phyloP scores from a whole-genome alignment of 805 yeast species.

The Hanseniaspora valbyensis region DNA sequence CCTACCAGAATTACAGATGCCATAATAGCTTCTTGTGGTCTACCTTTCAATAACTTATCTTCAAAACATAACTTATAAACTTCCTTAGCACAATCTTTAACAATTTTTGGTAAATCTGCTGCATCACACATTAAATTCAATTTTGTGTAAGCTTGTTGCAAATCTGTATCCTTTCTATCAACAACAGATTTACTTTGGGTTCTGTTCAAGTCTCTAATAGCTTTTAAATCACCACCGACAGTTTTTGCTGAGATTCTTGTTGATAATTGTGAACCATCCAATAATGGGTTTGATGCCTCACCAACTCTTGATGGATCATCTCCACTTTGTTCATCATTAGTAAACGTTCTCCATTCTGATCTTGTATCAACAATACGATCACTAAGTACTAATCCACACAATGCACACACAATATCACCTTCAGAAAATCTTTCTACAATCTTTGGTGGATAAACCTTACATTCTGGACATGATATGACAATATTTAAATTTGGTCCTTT shows the following conservation, averaged over 20 bases:
- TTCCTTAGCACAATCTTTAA: constrained; percentile 95
- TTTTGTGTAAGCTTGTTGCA: constrained; percentile 79
- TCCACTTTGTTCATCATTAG: constrained; percentile 94
- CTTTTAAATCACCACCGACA: constrained; percentile 74
- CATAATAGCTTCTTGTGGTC: constrained; percentile 86
- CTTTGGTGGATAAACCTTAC: constrained; percentile 92
- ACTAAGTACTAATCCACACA: constrained; percentile 88
- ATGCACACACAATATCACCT: constrained; percentile 97
- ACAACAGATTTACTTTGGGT: constrained; percentile 79
- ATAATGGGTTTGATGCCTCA: constrained; percentile 84
- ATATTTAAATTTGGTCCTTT: constrained; percentile 77
- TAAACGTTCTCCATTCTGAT: constrained; percentile 97
- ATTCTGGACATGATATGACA: constrained; percentile 87
- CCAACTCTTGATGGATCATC: constrained; percentile 99
- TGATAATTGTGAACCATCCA: constrained; percentile 83
- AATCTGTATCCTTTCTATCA: constrained; percentile 77
- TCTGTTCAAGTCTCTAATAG: constrained; percentile 80
- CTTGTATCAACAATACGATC: constrained; percentile 88
- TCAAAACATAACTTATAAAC: constrained; percentile 86
- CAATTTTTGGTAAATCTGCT: constrained; percentile 84
- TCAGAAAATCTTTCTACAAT: constrained; percentile 89
- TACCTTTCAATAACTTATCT: constrained; percentile 74
- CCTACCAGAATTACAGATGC: constrained; percentile 94
- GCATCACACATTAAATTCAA: constrained; percentile 96
- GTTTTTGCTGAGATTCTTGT: constrained; percentile 76